phyloP scores from a whole-genome alignment of 2,329 filamentous ascomycete species.

The Alternaria metachromatica region DNA sequence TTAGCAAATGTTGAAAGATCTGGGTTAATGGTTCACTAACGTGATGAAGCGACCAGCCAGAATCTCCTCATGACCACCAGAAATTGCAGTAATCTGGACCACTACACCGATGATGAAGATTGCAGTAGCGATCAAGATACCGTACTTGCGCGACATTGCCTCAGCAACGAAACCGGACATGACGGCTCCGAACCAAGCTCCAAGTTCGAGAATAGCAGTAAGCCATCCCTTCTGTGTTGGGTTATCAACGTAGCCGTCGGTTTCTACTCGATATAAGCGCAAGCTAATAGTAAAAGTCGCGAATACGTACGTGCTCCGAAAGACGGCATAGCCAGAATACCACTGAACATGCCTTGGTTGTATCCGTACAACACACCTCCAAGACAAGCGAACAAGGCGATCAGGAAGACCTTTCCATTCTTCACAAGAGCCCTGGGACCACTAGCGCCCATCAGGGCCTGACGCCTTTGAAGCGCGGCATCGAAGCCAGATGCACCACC shows the following conservation, averaged over 20 bases:
- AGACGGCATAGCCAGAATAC: constrained; percentile 63
- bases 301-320: constrained; percentile 50
- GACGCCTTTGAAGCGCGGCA: constrained; percentile 30
- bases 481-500: constrained; percentile 25
- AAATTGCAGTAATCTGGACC: constrained; percentile 68
- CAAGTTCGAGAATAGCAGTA: constrained; percentile 73
- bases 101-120: constrained; percentile 76
- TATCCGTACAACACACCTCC: constrained; percentile 69
- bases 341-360: constrained; percentile 79
- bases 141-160: constrained; percentile 70
- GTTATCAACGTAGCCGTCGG: constrained; percentile 49
- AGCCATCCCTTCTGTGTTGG: constrained; percentile 56
- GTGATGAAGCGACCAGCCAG: constrained; percentile 76
- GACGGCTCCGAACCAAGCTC: constrained; percentile 77
- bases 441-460: constrained; percentile 33
- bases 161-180: constrained; percentile 76
- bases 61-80: constrained; percentile 65
- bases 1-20: constrained; percentile 14
- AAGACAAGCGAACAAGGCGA: constrained; percentile 61
- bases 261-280: constrained; percentile 40
- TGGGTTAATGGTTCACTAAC: constrained; percentile 18
- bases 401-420: constrained; percentile 62
- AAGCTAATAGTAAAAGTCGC: not conserved
- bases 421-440: constrained; percentile 59
- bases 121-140: constrained; percentile 68